These are phyloP conservation scores for Pontederia crassipes DNA, from an alignment of 176 grass and related monocot species.

Conservation along the genomic window DNA sequence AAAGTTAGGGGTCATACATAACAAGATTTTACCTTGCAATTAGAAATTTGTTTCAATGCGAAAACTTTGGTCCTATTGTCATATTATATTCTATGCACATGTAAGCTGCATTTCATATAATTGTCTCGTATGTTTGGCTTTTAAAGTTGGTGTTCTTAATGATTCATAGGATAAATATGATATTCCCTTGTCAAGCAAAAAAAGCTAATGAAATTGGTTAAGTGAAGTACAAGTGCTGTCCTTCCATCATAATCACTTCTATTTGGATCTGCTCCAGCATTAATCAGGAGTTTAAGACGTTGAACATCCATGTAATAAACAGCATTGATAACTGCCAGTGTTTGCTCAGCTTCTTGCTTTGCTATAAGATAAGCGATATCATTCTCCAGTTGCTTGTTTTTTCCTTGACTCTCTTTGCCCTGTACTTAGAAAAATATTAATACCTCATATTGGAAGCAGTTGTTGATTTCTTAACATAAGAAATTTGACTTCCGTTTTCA, in stretches of 20 bases:
- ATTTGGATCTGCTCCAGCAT: slow-evolving; percentile 78
- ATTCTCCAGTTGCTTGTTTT: slow-evolving; percentile 50
- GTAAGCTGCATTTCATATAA: too few species aligned
- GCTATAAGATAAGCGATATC: slow-evolving; percentile 66
- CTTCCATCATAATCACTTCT: slow-evolving; percentile 72
- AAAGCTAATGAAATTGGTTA: not conserved
- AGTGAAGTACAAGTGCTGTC: slow-evolving; percentile 52
- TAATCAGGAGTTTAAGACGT: slow-evolving; percentile 57
- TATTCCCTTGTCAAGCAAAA: not conserved
- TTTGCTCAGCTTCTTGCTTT: slow-evolving; percentile 73
- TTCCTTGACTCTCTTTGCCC: slow-evolving; percentile 36
- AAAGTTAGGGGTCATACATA: too few species aligned
- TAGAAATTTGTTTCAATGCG: too few species aligned
- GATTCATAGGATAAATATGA: too few species aligned
- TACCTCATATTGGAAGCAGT: not conserved
- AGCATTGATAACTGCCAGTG: slow-evolving; percentile 61
- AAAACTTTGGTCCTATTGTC: too few species aligned
- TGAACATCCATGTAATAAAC: slow-evolving; percentile 67
- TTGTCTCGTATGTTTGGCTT: too few species aligned
- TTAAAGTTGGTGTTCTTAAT: too few species aligned
- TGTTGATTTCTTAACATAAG: not conserved
- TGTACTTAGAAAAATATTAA: slow-evolving; percentile 11
- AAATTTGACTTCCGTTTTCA: not conserved
- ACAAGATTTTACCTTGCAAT: too few species aligned
- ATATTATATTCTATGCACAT: too few species aligned